phyloP scores from a whole-genome alignment of 306 rosid genomes.

The Vigna radiata region DNA sequence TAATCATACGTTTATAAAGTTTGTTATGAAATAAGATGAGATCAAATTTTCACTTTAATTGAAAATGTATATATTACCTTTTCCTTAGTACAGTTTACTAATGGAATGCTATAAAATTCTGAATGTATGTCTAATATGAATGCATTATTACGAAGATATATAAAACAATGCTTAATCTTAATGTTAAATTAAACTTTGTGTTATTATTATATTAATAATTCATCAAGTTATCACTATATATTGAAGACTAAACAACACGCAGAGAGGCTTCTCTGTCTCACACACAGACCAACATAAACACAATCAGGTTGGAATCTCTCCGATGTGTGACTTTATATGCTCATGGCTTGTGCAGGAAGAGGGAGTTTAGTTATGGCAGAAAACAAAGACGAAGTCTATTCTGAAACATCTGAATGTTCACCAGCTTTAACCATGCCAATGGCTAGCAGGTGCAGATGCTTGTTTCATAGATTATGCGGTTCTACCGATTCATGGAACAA shows the following conservation, averaged over 20 bases:
- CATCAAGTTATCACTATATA: conserved; percentile 4
- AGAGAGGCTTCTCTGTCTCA: conserved; percentile 43
- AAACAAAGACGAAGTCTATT: conserved; percentile 47
- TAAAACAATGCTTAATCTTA: background rate
- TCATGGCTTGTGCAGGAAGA: conserved; percentile 30
- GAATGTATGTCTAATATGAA: conserved; percentile 6
- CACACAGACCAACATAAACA: conserved; percentile 43
- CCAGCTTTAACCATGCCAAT: conserved; percentile 49
- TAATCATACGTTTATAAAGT: too few species aligned
- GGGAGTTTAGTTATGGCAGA: conserved; percentile 42
- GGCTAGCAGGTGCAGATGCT: conserved; percentile 55
- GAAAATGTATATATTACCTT: background rate
- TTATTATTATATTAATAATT: background rate
- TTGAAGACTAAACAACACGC: conserved; percentile 44
- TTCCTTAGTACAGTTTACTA: background rate
- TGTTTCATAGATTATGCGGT: conserved; percentile 61
- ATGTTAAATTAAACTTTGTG: background rate
- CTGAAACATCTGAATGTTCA: conserved; percentile 54
- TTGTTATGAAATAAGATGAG: too few species aligned
- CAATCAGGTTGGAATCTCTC: conserved; percentile 27
- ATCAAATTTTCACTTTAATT: too few species aligned
- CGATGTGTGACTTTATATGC: conserved; percentile 41
- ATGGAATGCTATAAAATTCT: conserved; percentile 1
- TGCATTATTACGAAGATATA: conserved; percentile 5
- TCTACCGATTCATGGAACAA: conserved; percentile 57